Evolutionary conservation across 129 eudicot species (phyloP).

Genomic region (Heracleum sosnowskyi): DNA sequence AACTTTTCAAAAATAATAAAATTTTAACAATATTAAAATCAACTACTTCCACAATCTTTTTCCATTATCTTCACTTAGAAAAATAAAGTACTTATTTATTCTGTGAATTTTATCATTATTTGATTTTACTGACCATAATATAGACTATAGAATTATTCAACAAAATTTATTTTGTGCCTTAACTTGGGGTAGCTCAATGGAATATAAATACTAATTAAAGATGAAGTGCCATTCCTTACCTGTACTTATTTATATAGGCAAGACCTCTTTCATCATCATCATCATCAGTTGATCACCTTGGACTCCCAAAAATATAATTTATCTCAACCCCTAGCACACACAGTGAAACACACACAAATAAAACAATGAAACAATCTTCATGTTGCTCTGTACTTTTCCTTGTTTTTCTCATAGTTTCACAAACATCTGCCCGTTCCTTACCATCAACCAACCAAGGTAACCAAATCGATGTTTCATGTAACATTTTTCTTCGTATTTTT

Average conservation of each 20-base stretch:
- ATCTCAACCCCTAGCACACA: conserved; percentile 17
- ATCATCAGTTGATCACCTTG: too few relatives aligned
- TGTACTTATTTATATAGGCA: conserved; percentile 44
- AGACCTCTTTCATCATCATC: conserved; percentile 7
- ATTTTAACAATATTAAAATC: too few relatives aligned
- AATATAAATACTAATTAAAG: conserved; percentile 8
- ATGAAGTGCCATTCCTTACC: conserved; percentile 22
- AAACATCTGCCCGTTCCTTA: conserved; percentile 42
- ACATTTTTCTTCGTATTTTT: neutral
- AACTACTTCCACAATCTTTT: too few relatives aligned
- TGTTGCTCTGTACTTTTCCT: conserved; percentile 23
- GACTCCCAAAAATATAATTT: conserved; percentile 48
- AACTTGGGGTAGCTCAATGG: conserved; percentile 18
- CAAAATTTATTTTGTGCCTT: neutral
- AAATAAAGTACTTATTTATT: neutral
- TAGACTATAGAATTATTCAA: neutral
- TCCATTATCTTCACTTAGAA: too few relatives aligned
- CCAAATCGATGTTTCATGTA: neutral
- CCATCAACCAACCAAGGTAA: conserved; percentile 43
- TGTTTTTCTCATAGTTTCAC: conserved; percentile 29
- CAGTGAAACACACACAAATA: conserved; percentile 11
- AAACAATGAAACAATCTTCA: conserved; percentile 49
- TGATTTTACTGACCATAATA: neutral
- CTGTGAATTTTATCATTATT: neutral
- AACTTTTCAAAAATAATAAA: too few relatives aligned